Evolutionary conservation across 2,329 filamentous ascomycete species (phyloP).

Genomic region (Botryosphaeria dothidea): DNA sequence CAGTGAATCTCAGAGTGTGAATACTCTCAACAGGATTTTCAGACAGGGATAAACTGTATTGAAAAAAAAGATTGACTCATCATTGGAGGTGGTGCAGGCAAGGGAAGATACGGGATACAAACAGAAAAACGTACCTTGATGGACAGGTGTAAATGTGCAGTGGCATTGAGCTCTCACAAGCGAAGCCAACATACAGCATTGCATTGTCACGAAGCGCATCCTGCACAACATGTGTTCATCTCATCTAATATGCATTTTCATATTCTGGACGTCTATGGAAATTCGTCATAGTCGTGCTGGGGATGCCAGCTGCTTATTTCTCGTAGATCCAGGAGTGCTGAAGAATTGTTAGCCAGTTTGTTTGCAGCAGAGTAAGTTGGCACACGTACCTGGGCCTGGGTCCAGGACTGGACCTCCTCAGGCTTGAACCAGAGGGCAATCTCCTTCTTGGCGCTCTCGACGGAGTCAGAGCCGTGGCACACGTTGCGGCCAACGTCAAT

Average conservation of each 20-base stretch:
- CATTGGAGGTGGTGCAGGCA: background rate
- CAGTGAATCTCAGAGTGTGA: conserved; percentile 8
- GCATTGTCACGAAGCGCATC: background rate
- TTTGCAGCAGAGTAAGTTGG: background rate
- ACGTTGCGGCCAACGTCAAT: conserved; percentile 92
- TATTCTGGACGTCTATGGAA: background rate
- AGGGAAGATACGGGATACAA: background rate
- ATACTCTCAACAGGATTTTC: conserved; percentile 15
- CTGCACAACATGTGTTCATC: background rate
- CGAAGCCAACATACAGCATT: background rate
- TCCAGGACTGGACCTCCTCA: conserved; percentile 82
- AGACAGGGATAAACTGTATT: conserved; percentile 32
- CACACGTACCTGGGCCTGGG: background rate
- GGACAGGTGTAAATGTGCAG: background rate
- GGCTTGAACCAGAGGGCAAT: conserved; percentile 98
- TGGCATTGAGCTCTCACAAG: background rate
- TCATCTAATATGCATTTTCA: conserved; percentile 9
- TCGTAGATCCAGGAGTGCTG: conserved; percentile 13
- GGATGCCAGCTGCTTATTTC: background rate
- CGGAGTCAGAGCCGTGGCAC: conserved; percentile 98
- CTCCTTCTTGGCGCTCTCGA: conserved; percentile 99
- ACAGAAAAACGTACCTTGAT: background rate
- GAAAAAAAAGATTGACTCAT: conserved; percentile 15
- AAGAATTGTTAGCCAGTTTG: background rate
- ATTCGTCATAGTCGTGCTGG: conserved; percentile 3